These are phyloP conservation scores for Nelumbo lutea DNA, from an alignment of 164 flowering plant genomes.

Conservation along the genomic window DNA sequence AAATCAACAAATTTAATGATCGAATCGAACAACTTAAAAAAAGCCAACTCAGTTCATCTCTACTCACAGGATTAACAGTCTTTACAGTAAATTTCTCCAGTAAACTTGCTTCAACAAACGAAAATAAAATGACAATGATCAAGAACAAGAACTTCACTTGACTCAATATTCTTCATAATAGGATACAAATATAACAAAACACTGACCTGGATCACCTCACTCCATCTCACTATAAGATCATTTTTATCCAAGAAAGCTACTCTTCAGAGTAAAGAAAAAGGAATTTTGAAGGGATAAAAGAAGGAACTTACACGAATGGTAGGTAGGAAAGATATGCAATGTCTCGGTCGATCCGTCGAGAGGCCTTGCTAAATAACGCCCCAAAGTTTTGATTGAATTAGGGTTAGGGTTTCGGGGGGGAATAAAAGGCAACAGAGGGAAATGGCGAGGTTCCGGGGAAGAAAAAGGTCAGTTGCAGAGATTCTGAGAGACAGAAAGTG, in stretches of 20 bases:
- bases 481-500: conserved; percentile 2
- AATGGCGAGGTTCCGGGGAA: conserved; percentile 1
- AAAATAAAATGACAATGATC: not conserved
- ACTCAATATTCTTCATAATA: not conserved
- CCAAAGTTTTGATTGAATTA: not conserved
- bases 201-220: not conserved
- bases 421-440: conserved; percentile 3
- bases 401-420: conserved; percentile 2
- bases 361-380: not conserved
- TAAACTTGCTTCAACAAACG: not conserved
- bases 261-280: not conserved
- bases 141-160: not conserved
- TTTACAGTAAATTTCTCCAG: not conserved
- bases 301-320: conserved; percentile 15
- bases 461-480: not conserved
- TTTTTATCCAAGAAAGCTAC: not conserved
- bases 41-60: not conserved
- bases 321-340: not conserved
- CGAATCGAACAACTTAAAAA: not conserved
- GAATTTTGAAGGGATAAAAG: not conserved
- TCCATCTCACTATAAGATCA: conserved; percentile 1
- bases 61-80: not conserved
- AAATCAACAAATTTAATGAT: not conserved
- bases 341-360: not conserved
- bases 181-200: not conserved